Evolutionary conservation across 2,329 filamentous ascomycete genomes (phyloP).

Genomic region (Neurospora sp.): DNA sequence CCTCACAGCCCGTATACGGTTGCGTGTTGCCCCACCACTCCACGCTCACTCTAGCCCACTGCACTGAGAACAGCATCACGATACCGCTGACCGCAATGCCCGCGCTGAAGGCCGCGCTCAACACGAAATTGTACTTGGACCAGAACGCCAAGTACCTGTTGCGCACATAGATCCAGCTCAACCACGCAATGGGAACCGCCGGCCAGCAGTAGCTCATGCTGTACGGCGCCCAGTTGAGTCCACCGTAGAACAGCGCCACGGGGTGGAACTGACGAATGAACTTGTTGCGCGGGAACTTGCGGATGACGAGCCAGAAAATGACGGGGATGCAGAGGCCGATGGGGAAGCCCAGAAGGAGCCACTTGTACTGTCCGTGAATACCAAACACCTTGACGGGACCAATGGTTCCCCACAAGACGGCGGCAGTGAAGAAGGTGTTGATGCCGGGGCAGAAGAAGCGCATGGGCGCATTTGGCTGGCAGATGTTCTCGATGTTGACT

Average conservation of each 20-base stretch:
- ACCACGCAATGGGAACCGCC: constrained; percentile 30
- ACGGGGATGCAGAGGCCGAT: constrained; percentile 33
- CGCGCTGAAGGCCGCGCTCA: constrained; percentile 47
- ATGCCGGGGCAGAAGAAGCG: constrained; percentile 43
- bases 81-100: constrained; percentile 47
- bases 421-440: constrained; percentile 47
- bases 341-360: constrained; percentile 38
- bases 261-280: constrained; percentile 30
- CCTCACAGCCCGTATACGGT: constrained; percentile 12
- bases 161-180: constrained; percentile 32
- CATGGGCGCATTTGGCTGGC: constrained; percentile 35
- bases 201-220: constrained; percentile 35
- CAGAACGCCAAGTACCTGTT: constrained; percentile 17
- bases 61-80: constrained; percentile 38
- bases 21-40: constrained; percentile 41
- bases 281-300: constrained; percentile 23
- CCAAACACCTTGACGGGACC: constrained; percentile 41
- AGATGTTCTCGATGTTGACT: constrained; percentile 35
- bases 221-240: constrained; percentile 27
- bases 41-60: constrained; percentile 28
- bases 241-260: constrained; percentile 27
- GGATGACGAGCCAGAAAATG: constrained; percentile 23
- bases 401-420: constrained; percentile 44
- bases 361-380: constrained; percentile 35
- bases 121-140: constrained; percentile 45